Percentiles rank a stretch among this genome's conserved stretches.
Evolutionary conservation across 192 early-diverging fungal species (phyloP).

Genomic region (Funneliformis mosseae): DNA sequence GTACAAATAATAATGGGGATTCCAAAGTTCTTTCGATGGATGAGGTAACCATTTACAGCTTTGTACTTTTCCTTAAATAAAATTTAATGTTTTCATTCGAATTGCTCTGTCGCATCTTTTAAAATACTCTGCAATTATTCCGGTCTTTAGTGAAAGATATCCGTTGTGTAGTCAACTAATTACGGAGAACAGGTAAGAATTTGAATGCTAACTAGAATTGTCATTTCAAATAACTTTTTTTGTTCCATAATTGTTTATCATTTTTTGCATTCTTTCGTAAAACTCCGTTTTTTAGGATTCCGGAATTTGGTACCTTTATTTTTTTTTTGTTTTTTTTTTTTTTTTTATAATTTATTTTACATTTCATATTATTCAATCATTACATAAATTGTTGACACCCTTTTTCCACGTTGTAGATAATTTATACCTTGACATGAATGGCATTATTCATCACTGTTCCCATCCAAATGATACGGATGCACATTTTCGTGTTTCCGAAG

Average conservation of each 20-base stretch:
- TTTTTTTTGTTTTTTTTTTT: neutral
- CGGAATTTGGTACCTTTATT: conserved; percentile 79
- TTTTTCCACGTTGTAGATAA: conserved; percentile 90
- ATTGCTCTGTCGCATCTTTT: neutral
- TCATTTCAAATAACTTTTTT: neutral
- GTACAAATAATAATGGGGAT: conserved; percentile 69
- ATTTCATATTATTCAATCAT: neutral
- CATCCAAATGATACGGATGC: conserved; percentile 90
- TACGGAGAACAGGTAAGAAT: conserved; percentile 65
- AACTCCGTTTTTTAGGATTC: conserved; percentile 56
- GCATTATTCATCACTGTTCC: conserved; percentile 96
- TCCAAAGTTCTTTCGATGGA: conserved; percentile 97
- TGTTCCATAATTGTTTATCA: neutral
- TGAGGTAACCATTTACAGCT: conserved; percentile 57
- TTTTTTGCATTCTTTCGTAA: neutral
- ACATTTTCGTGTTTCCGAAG: conserved; percentile 88
- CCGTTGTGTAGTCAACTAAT: conserved; percentile 92
- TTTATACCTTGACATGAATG: conserved; percentile 99
- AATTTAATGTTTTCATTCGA: neutral
- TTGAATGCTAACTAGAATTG: too few species aligned
- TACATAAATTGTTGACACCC: neutral
- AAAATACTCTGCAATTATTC: neutral
- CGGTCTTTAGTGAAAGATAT: conserved; percentile 78
- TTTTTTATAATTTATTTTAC: neutral
- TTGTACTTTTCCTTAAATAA: neutral